phyloP scores from a whole-genome alignment of 2,329 filamentous ascomycete species.

The Lasiodiplodia sp. region DNA sequence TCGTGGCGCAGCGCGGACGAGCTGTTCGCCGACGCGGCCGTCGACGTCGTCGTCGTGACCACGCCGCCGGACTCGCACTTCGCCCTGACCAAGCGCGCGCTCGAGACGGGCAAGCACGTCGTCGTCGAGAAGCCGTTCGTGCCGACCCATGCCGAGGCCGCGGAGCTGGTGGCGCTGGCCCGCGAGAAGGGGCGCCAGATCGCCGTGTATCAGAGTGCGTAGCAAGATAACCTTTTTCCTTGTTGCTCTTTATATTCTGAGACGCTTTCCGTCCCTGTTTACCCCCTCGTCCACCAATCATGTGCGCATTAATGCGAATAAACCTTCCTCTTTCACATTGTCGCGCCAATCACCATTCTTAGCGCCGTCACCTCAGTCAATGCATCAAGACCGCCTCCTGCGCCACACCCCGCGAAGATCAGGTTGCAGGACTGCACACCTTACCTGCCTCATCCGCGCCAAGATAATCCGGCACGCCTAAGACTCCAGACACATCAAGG shows the following conservation, averaged over 20 bases:
- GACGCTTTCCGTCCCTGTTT: background rate
- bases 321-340: background rate
- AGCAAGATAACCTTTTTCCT: background rate
- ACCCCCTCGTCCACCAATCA: background rate
- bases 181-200: conserved; percentile 49
- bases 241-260: background rate
- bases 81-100: conserved; percentile 66
- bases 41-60: conserved; percentile 75
- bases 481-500: background rate
- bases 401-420: background rate
- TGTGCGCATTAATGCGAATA: background rate
- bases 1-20: conserved; percentile 69
- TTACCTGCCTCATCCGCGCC: conserved; percentile 3
- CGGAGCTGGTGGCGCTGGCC: conserved; percentile 60
- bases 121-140: conserved; percentile 86
- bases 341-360: background rate
- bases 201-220: conserved; percentile 54
- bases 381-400: background rate
- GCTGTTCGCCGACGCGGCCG: conserved; percentile 68
- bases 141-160: conserved; percentile 72
- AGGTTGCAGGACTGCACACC: background rate
- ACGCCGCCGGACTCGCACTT: conserved; percentile 78
- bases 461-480: background rate
- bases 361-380: background rate
- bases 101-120: conserved; percentile 77